Percentiles rank a stretch among this genome's conserved stretches.
phyloP scores from a whole-genome alignment of 2,329 filamentous ascomycete genomes.

The Fusarium sulawesiense region DNA sequence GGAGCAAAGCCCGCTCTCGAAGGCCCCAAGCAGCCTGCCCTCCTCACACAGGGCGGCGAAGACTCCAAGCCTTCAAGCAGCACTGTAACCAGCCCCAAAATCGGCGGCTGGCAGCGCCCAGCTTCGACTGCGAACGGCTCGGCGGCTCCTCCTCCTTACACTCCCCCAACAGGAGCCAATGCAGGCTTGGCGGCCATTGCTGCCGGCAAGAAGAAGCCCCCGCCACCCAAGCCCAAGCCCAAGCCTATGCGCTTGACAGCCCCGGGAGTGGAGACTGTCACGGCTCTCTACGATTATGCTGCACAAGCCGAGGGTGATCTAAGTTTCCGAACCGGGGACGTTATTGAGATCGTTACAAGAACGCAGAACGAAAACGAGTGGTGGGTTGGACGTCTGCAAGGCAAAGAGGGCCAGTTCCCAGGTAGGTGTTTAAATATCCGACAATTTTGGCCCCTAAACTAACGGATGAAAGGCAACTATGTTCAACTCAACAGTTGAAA shows the following conservation, averaged over 20 bases:
- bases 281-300: constrained; percentile 94
- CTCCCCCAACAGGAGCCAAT: constrained; percentile 56
- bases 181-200: constrained; percentile 60
- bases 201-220: constrained; percentile 73
- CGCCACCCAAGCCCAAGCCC: constrained; percentile 74
- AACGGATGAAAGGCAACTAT: constrained; percentile 60
- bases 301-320: constrained; percentile 95
- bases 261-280: constrained; percentile 79
- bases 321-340: constrained; percentile 87
- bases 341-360: constrained; percentile 86
- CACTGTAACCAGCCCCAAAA: constrained; percentile 44
- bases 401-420: constrained; percentile 91
- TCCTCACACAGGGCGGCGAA: constrained; percentile 65
- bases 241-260: constrained; percentile 80
- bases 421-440: constrained; percentile 67
- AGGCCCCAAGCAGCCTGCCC: constrained; percentile 59
- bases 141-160: constrained; percentile 80
- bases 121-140: constrained; percentile 56
- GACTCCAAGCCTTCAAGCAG: constrained; percentile 44
- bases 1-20: constrained; percentile 66
- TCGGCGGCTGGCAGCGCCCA: constrained; percentile 51
- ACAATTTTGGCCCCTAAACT: constrained; percentile 30
- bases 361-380: constrained; percentile 96
- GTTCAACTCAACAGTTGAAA: constrained; percentile 54
- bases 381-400: constrained; percentile 88